Conservation (phyloP, 805 yeast species). For the Torulaspora microellipsoides region DNA sequence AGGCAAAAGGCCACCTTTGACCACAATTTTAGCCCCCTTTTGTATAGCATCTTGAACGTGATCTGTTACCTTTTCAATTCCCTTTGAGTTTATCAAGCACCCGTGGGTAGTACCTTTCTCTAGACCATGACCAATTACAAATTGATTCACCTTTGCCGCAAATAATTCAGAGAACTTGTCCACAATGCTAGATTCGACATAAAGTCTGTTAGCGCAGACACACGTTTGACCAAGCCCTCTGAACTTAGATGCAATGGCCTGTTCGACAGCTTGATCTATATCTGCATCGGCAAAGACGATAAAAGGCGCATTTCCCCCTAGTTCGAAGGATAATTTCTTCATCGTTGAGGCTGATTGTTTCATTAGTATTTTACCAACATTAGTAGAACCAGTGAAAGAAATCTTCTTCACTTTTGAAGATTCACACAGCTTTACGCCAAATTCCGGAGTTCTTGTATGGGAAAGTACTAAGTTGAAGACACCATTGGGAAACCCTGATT, state of each 20-base stretch:
- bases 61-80: conserved; percentile 49
- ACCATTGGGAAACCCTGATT: conserved; percentile 61
- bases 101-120: conserved; percentile 51
- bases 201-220: conserved; percentile 57
- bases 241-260: conserved; percentile 52
- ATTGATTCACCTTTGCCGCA: conserved; percentile 41
- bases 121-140: conserved; percentile 55
- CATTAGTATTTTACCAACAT: conserved; percentile 57
- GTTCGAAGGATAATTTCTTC: conserved; percentile 57
- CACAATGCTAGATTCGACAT: conserved; percentile 48
- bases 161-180: conserved; percentile 45
- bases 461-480: conserved; percentile 49
- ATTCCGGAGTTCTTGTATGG: conserved; percentile 46
- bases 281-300: conserved; percentile 59
- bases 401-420: conserved; percentile 48
- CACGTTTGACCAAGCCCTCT: conserved; percentile 64
- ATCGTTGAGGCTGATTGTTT: conserved; percentile 51
- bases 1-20: conserved; percentile 50
- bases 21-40: conserved; percentile 50
- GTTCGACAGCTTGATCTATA: conserved; percentile 50
- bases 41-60: conserved; percentile 51
- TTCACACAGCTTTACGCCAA: conserved; percentile 49
- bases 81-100: conserved; percentile 48
- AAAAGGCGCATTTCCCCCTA: conserved; percentile 67
- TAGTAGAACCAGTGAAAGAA: conserved; percentile 62